phyloP scores from a whole-genome alignment of 108 stramenopile genomes.

The Cyclotella kingstonii region DNA sequence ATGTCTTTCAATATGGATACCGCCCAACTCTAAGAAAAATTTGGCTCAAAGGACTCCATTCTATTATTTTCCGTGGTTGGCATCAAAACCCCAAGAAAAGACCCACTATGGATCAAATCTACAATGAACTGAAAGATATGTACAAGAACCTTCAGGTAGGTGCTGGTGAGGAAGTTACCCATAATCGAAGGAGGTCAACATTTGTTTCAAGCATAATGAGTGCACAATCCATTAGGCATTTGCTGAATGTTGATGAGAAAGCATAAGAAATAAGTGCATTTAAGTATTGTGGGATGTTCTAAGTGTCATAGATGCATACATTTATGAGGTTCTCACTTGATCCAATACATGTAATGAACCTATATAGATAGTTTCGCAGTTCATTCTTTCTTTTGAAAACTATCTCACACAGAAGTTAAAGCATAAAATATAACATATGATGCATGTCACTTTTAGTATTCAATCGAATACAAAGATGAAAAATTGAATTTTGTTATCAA shows the following conservation, averaged over 20 bases:
- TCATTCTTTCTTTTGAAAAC: too few relatives aligned
- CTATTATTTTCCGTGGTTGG: conserved; percentile 28
- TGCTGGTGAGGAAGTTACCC: conserved; percentile 9
- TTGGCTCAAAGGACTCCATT: conserved; percentile 14
- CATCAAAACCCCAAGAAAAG: conserved; percentile 22
- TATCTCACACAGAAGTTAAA: too few relatives aligned
- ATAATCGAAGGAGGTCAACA: conserved; percentile 35
- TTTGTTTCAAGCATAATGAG: conserved; percentile 3
- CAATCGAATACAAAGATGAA: too few relatives aligned
- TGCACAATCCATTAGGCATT: conserved; percentile 7
- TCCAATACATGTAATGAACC: too few relatives aligned
- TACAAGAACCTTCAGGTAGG: not conserved
- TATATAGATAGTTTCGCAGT: too few relatives aligned
- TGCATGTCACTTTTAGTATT: too few relatives aligned
- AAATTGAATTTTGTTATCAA: too few relatives aligned
- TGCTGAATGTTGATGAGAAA: conserved; percentile 13
- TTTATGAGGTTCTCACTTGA: too few relatives aligned
- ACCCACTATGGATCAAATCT: conserved; percentile 30
- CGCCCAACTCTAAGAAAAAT: conserved; percentile 24
- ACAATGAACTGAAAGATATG: conserved; percentile 17
- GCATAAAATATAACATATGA: too few relatives aligned
- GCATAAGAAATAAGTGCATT: not conserved
- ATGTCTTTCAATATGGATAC: conserved; percentile 23
- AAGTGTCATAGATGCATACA: too few relatives aligned
- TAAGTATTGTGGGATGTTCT: too few relatives aligned